Evolutionary conservation across 2,329 filamentous ascomycete species (phyloP), one percentile per base, ranked within the genome.

Genomic region (Colletotrichum cordylinicola): DNA sequence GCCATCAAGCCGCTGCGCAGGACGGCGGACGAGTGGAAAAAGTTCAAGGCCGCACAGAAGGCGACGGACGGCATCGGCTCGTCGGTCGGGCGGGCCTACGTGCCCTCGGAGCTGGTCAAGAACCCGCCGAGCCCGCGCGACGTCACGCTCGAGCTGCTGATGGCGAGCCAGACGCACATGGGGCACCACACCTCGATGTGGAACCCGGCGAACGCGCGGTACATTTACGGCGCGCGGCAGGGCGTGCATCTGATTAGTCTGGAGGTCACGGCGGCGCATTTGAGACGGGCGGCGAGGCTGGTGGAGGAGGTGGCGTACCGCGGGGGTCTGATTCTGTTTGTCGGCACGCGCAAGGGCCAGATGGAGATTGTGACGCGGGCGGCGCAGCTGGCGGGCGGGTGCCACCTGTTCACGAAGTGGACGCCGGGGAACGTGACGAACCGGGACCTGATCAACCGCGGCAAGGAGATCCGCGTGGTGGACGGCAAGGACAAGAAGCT

Each of bases 161-260:
- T 98, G 88, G 95, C 96, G 61, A 93, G 94, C 37, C 95, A 98
- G 86, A 92, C 92, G 70, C 96, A 98, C 86, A 92, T 98, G 84
- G 97, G 97, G 78, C 97, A 99, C 86, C 91, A 94, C 81, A 96
- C 94, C 1, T 95, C 95, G 77, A 90, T 96, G 66, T 99, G 97
- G 97, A 98, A 99, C 86, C 96, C 97, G 13, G 93, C 92, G 68
- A 99, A 98, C 87, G 93, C 96, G 78, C 92, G 94, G 79, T 98
- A 98, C 87, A 98, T 99, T 83, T 96, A 95, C 83, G 97, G 97
- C 80, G 91, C 98, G 77, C 91, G 97, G 60, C 91, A 97, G 79
- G 95, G 94, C 18, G 93, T 98, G 77, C 96, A 98, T 86, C 96
- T 99, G 83, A 98, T 99, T 84, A 94, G 94, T 12, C 92, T 98